Percentiles rank a stretch among this genome's conserved stretches.
phyloP scores from a whole-genome alignment of 768 basidiomycete genomes.

The Lactifluus hygrophoroides region DNA sequence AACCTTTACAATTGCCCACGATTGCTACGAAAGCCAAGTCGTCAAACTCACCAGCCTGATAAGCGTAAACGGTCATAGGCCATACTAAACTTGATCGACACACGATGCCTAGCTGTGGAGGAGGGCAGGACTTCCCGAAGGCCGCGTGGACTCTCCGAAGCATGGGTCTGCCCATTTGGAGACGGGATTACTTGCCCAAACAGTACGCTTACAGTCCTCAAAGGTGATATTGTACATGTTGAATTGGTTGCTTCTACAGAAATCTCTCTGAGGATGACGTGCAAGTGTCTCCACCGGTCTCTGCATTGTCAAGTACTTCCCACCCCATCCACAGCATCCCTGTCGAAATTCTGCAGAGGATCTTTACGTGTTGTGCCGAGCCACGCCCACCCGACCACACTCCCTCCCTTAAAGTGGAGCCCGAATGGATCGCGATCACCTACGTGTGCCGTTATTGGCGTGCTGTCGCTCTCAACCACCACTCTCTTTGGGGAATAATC shows the following conservation, averaged over 20 bases:
- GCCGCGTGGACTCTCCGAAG: not conserved
- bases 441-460: constrained; percentile 16
- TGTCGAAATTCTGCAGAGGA: constrained; percentile 10
- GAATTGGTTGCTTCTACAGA: not conserved
- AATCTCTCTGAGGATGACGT: not conserved
- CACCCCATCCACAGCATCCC: not conserved
- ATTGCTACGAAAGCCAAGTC: not conserved
- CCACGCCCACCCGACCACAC: not conserved
- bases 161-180: constrained; percentile 1
- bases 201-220: not conserved
- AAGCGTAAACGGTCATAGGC: no score
- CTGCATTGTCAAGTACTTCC: not conserved
- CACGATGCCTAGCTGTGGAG: not conserved
- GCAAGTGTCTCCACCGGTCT: not conserved
- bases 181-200: not conserved
- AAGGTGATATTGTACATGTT: not conserved
- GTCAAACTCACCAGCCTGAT: no score
- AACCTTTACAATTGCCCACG: not conserved
- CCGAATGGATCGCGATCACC: constrained; percentile 14
- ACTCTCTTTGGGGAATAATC: constrained; percentile 7
- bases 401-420: not conserved
- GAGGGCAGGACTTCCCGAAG: not conserved
- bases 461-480: constrained; percentile 4
- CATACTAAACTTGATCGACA: not conserved
- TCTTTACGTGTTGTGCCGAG: constrained; percentile 5